A percentile compares a stretch with the other conserved stretches of the same genome.
Conservation (phyloP, 2,329 filamentous ascomycete species). For the Hypoxylon sp. region DNA sequence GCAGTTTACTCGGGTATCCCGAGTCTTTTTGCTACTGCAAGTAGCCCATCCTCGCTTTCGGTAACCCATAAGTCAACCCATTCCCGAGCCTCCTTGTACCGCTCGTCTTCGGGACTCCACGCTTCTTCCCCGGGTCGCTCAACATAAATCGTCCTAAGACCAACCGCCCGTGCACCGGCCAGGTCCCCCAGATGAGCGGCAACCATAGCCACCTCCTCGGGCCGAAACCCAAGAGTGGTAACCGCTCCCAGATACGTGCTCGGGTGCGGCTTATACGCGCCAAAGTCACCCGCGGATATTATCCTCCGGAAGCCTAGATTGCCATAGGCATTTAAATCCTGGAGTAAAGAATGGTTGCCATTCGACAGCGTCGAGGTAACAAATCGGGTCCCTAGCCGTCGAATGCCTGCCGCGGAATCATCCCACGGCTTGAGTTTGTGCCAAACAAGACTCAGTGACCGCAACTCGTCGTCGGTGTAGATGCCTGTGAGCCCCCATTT, state of each 20-base stretch:
- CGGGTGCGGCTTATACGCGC: constrained; percentile 80
- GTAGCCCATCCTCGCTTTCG: constrained; percentile 65
- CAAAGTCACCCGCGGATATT: constrained; percentile 78
- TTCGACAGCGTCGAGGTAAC: constrained; percentile 80
- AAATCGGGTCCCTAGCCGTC: constrained; percentile 66
- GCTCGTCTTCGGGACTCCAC: constrained; percentile 66
- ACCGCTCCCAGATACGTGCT: constrained; percentile 79
- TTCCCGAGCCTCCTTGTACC: constrained; percentile 66
- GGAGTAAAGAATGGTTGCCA: constrained; percentile 77
- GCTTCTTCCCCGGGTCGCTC: constrained; percentile 77
- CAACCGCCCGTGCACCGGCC: constrained; percentile 73
- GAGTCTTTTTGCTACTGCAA: constrained; percentile 66
- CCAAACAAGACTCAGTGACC: constrained; percentile 78
- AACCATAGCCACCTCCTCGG: constrained; percentile 79
- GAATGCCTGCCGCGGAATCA: constrained; percentile 72
- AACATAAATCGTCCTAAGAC: constrained; percentile 81
- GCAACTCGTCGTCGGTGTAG: constrained; percentile 74
- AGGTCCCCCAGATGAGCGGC: constrained; percentile 82
- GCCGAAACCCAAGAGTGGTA: constrained; percentile 68
- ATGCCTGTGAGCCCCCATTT: constrained; percentile 70
- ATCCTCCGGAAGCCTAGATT: constrained; percentile 73
- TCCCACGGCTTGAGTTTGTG: constrained; percentile 79
- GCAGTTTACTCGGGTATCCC: constrained; percentile 51
- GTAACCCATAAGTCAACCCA: constrained; percentile 78
- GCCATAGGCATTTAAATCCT: constrained; percentile 73